Base-by-base conservation (phyloP, 75 land plant species). In the Picea glauca region DNA sequence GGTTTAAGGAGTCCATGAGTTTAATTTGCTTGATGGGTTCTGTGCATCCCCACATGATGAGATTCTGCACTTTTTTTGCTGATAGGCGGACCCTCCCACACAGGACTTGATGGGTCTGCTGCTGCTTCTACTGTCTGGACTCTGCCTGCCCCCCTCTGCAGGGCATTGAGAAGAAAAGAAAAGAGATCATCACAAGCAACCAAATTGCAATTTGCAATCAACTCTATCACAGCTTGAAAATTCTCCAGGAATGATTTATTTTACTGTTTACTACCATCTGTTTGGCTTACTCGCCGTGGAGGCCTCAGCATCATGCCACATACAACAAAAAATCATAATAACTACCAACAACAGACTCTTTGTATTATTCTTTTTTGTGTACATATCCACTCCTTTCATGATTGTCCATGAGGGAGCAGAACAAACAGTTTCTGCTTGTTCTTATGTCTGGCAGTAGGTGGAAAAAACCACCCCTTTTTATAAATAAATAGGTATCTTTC, bases 1-100 rank as follows among this genome's bases (percentile, higher is more conserved):
- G 43, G 43, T 40, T 40, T 4, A 40, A 40, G 43, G 43, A 40
- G 43, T 68, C 18, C 46, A 68, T 68, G 72, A 38, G 43, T 17
- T 33, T 68, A 43, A 5, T 67, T 38, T 32, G 5, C 17, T 67
- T 35, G 43, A 67, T 67, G 72, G 46, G 15, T 33, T 67, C 35
- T 13, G 72, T 18, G 72, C 72, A 15, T 46, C 67, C 35, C 18
- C n/a, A 20, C 32, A 68, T 68, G 50, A 68, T 68, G 72, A 68
- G 72, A 38, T 68, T 68, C 72, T 68, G 72, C 72, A 68, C 72
- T 38, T 68, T 68, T 68, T n/a, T 18, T 68, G 72, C 72, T 68
- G 46, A 68, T 40, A 40, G 43, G 43, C 43, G 4, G 43, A 32
- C 35, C 18, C 30, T 35, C 32, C 67, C 38, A 11, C 33, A 43